A percentile compares a stretch with the other conserved stretches of the same genome.
Evolutionary conservation across 495 filamentous ascomycete genomes (phyloP).

Genomic region (Talaromyces nanjingensis): DNA sequence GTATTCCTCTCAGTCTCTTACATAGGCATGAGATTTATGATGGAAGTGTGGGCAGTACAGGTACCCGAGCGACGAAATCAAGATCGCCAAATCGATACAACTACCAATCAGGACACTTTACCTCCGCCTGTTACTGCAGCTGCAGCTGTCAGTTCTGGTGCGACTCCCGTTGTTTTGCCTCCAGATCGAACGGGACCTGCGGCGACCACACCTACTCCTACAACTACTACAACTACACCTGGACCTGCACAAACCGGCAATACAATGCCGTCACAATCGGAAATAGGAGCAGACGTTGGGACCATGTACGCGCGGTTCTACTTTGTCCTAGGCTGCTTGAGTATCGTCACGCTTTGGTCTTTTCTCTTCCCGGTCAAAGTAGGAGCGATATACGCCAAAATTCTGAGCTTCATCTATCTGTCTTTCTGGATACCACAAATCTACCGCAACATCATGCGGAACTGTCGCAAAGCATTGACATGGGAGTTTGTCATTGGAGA

Average conservation of each 20-base stretch:
- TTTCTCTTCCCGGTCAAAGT: conserved; percentile 65
- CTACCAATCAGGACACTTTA: conserved; percentile 37
- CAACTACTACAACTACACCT: conserved; percentile 36
- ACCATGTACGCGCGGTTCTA: conserved; percentile 77
- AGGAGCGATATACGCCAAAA: conserved; percentile 64
- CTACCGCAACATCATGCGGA: conserved; percentile 80
- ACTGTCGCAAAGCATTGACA: conserved; percentile 78
- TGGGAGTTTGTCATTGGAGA: conserved; percentile 88
- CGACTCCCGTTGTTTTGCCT: conserved; percentile 68
- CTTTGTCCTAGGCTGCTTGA: conserved; percentile 57
- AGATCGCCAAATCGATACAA: conserved; percentile 27
- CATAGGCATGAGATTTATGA: conserved; percentile 76
- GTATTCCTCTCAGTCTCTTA: conserved; percentile 65
- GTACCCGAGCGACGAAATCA: conserved; percentile 67
- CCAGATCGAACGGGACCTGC: conserved; percentile 71
- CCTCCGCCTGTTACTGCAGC: conserved; percentile 58
- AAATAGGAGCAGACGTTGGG: conserved; percentile 51
- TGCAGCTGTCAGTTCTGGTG: conserved; percentile 34
- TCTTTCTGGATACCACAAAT: conserved; percentile 93
- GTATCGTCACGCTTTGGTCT: conserved; percentile 70
- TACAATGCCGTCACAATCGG: conserved; percentile 24
- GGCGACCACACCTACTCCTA: conserved; percentile 20
- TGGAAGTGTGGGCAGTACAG: conserved; percentile 83
- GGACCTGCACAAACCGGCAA: conserved; percentile 37
- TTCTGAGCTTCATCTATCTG: conserved; percentile 62